Evolutionary conservation across 202 grass and related monocot genomes (phyloP), one percentile per base, ranked within the genome.

Genomic region (Schoenoplectus triqueter): DNA sequence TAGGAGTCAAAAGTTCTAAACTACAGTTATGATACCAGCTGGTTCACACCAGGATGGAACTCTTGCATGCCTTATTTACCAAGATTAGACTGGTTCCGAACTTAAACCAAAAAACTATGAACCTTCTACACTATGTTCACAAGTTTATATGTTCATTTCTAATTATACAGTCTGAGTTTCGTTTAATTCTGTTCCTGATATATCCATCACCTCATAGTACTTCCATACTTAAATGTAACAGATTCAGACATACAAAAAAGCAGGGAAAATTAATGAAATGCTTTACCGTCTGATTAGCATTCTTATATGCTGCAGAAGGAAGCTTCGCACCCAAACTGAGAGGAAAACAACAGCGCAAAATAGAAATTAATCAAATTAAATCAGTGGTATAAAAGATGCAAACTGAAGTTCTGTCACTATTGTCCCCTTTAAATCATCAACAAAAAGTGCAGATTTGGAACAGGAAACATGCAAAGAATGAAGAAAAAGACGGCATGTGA

Each of bases 321-420:
- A 92, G 83, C n/a, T 88, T 83, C 59, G 92, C 94, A 49, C 88
- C 94, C 87, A 97, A 66, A 80, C 90, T 90, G 69, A 62, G 73
- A 66, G 39, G 52, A 74, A 56, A 69, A 31, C 41, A 63, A 80
- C 49, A 69, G n/a, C 40, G 45, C 7, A 55, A 84, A 14, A 15
- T 18, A 49, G 18, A 73, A 72, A 73, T 49, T 49, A 73, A 49
- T 19, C n/a, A 73, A 10, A 73, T 73, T 71, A 48, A 46, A 71
- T 73, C 19, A 48, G 47, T 52, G 7, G 15, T 22, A 73, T 5
- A 56, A 62, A 55, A 63, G 42, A 69, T 62, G 13, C 39, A 13
- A 68, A 17, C 68, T 44, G 17, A 44, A 63, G 15, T 85, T 71
- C 39, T 61, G 65, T 61, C 6, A 67, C 4, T 64, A 19, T 5